These are phyloP conservation scores for Chaetomidium leptoderma DNA, from an alignment of 495 filamentous ascomycete species.

Conservation along the genomic window DNA sequence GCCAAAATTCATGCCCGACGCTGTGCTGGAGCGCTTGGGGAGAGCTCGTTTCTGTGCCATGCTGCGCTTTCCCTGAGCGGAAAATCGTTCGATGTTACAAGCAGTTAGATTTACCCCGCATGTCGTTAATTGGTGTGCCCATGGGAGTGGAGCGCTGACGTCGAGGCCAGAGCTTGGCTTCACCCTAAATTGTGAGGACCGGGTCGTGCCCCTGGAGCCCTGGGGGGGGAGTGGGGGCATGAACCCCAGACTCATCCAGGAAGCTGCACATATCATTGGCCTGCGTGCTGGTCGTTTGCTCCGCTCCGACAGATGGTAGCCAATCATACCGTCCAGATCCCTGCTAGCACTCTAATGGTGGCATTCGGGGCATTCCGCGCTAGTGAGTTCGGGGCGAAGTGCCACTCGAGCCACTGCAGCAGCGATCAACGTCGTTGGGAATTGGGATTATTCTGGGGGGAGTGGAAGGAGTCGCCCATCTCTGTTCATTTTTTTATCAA, in stretches of 20 bases:
- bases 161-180: conserved; percentile 21
- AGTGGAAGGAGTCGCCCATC: neutral
- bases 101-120: conserved; percentile 25
- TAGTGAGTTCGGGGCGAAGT: neutral
- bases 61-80: neutral
- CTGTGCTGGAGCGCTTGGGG: neutral
- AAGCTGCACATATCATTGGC: conserved; percentile 25
- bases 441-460: no score
- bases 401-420: neutral
- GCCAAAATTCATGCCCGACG: conserved; percentile 4
- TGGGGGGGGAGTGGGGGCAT: no score
- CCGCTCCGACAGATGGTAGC: conserved; percentile 18
- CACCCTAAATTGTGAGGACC: conserved; percentile 20
- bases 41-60: neutral
- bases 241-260: neutral
- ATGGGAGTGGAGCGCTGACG: conserved; percentile 27
- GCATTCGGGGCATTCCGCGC: neutral
- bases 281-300: neutral
- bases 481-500: neutral
- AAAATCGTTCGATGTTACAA: no score
- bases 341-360: conserved; percentile 12
- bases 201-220: conserved; percentile 7
- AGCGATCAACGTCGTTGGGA: neutral
- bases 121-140: conserved; percentile 18
- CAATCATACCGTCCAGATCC: conserved; percentile 13